Conservation (phyloP, 2,329 filamentous ascomycete species). For the Fusarium virguliforme region DNA sequence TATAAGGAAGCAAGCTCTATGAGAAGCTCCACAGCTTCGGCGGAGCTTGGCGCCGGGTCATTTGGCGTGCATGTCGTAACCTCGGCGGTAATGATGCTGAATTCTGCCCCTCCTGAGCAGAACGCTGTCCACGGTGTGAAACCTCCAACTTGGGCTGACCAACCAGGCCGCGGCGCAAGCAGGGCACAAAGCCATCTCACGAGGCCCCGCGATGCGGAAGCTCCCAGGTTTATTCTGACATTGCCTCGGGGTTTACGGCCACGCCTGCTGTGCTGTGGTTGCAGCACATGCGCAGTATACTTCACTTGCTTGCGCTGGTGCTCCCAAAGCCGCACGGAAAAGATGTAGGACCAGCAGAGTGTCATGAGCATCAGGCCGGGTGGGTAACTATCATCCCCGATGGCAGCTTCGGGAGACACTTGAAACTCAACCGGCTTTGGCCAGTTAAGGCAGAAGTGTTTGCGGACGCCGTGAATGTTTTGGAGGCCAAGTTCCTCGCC, state of each 20-base stretch:
- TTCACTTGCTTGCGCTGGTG: slow-evolving; percentile 11
- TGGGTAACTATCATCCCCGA: background rate
- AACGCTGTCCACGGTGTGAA: slow-evolving; percentile 19
- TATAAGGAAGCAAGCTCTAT: slow-evolving; percentile 17
- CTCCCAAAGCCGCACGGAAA: slow-evolving; percentile 22
- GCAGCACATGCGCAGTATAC: slow-evolving; percentile 16
- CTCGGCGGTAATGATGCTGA: background rate
- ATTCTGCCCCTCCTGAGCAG: slow-evolving; percentile 3
- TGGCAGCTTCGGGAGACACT: slow-evolving; percentile 1
- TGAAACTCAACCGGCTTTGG: slow-evolving; percentile 12
- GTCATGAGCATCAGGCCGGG: slow-evolving; percentile 17
- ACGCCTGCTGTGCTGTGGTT: background rate
- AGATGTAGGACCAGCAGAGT: slow-evolving; percentile 24
- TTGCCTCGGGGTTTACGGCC: background rate
- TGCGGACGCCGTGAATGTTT: slow-evolving; percentile 6
- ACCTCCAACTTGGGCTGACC: slow-evolving; percentile 16
- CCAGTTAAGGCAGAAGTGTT: slow-evolving; percentile 12
- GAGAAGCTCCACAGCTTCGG: slow-evolving; percentile 20
- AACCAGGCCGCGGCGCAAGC: slow-evolving; percentile 18
- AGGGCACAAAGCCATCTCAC: slow-evolving; percentile 20
- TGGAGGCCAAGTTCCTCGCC: background rate
- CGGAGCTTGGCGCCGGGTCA: slow-evolving; percentile 1
- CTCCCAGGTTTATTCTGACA: slow-evolving; percentile 10
- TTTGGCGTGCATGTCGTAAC: background rate
- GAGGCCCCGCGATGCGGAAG: slow-evolving; percentile 6